Conservation (phyloP, 805 yeast species). For the Lipomyces mesembrius region DNA sequence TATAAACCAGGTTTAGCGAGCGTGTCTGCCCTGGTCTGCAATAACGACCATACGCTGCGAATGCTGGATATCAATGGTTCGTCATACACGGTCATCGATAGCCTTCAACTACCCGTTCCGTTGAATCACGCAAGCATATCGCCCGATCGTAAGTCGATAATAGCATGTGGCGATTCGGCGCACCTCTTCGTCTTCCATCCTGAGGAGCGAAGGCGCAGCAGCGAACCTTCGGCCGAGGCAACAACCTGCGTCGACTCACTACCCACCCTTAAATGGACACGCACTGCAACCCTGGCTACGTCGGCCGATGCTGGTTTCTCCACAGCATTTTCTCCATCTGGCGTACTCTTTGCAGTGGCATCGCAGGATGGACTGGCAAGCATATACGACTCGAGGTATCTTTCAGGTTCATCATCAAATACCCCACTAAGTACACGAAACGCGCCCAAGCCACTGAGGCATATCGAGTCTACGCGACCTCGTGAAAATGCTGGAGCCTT, state of each 20-base stretch:
- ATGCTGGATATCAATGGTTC: slow-evolving; percentile 60
- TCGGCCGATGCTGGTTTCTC: slow-evolving; percentile 82
- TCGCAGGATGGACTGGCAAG: slow-evolving; percentile 85
- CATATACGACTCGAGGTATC: slow-evolving; percentile 74
- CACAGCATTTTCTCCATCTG: slow-evolving; percentile 76
- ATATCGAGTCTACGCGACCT: slow-evolving; percentile 52
- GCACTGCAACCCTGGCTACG: slow-evolving; percentile 55
- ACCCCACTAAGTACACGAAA: slow-evolving; percentile 26
- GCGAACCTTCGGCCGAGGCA: not conserved
- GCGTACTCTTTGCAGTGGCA: slow-evolving; percentile 71
- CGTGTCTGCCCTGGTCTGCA: slow-evolving; percentile 69
- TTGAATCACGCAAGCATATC: slow-evolving; percentile 75
- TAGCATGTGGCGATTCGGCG: slow-evolving; percentile 79
- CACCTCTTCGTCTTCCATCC: slow-evolving; percentile 60
- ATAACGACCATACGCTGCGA: slow-evolving; percentile 78
- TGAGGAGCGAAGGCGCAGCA: slow-evolving; percentile 42
- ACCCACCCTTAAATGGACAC: slow-evolving; percentile 41
- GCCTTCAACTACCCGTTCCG: slow-evolving; percentile 62
- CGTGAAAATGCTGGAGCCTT: slow-evolving; percentile 63
- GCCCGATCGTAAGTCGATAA: slow-evolving; percentile 62
- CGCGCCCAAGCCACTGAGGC: slow-evolving; percentile 40
- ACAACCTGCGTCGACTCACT: not conserved
- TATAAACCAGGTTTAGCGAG: slow-evolving; percentile 45
- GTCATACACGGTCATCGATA: slow-evolving; percentile 51
- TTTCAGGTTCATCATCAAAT: slow-evolving; percentile 56